Percentiles rank a stretch among this genome's conserved stretches.
phyloP scores from a whole-genome alignment of 768 basidiomycete species.

The Mycena rosella region DNA sequence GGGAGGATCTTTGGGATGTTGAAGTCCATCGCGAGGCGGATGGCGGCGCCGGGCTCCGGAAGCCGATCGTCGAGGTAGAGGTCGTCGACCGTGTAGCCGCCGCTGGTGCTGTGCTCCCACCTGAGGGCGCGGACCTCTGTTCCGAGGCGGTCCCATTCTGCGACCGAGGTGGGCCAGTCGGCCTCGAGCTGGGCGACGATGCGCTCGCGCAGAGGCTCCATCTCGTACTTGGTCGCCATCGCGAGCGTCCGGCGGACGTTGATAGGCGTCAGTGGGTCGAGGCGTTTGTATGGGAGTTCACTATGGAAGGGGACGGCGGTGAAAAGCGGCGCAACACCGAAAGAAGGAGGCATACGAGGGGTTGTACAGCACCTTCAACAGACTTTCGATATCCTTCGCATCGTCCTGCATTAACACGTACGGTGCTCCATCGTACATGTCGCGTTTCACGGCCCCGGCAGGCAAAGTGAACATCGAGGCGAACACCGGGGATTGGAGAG shows the following conservation, averaged over 20 bases:
- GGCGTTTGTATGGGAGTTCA: constrained; percentile 31
- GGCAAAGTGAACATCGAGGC: constrained; percentile 35
- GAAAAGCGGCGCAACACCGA: constrained; percentile 1
- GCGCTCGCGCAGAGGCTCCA: constrained; percentile 47
- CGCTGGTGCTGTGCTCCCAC: background rate
- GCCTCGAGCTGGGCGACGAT: constrained; percentile 48
- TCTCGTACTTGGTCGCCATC: constrained; percentile 52
- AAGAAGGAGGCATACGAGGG: constrained; percentile 20
- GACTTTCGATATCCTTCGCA: constrained; percentile 27
- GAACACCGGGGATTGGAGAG: constrained; percentile 32
- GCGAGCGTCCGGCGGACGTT: constrained; percentile 47
- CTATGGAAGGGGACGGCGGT: constrained; percentile 16
- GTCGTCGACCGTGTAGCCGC: constrained; percentile 11
- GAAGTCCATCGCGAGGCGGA: constrained; percentile 41
- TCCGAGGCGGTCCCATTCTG: constrained; percentile 41
- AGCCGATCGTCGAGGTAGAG: constrained; percentile 29
- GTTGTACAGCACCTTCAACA: constrained; percentile 30
- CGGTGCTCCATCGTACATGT: constrained; percentile 34
- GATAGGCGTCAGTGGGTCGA: constrained; percentile 47
- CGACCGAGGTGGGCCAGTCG: constrained; percentile 48
- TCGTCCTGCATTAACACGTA: constrained; percentile 37
- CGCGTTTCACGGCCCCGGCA: constrained; percentile 4
- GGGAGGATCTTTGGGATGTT: constrained; percentile 44
- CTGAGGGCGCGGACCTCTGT: constrained; percentile 19
- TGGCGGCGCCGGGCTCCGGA: constrained; percentile 43